phyloP scores from a whole-genome alignment of 768 basidiomycete species.

The Kwoniella botswanensis region DNA sequence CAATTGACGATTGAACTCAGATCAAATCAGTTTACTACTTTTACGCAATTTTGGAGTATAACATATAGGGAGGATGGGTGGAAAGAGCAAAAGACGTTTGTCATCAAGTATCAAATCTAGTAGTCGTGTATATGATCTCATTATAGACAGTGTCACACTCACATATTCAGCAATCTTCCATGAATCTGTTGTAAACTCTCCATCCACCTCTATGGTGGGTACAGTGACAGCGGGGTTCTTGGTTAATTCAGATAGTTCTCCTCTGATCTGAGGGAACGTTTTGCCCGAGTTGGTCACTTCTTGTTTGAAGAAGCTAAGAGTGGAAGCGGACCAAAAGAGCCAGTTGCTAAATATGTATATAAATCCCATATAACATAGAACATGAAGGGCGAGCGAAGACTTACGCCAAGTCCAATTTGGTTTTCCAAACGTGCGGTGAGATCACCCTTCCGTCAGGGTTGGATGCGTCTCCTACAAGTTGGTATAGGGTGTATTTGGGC shows the following conservation, averaged over 20 bases:
- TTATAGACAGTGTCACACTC: constrained; percentile 2
- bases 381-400: background rate
- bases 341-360: no score
- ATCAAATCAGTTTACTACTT: no score
- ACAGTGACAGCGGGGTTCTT: constrained; percentile 31
- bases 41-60: no score
- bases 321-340: no score
- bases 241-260: constrained; percentile 25
- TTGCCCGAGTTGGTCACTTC: constrained; percentile 7
- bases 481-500: constrained; percentile 19
- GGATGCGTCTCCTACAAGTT: constrained; percentile 20
- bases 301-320: constrained; percentile 19
- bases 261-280: constrained; percentile 27
- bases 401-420: constrained; percentile 26
- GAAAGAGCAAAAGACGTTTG: no score
- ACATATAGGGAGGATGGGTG: no score
- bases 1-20: no score
- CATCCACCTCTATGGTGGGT: constrained; percentile 26
- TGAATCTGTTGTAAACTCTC: constrained; percentile 20
- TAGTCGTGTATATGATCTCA: no score
- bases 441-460: constrained; percentile 21
- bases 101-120: no score
- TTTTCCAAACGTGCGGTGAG: constrained; percentile 32
- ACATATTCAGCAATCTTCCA: constrained; percentile 31
- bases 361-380: background rate